A percentile compares a stretch with the other conserved stretches of the same genome.
Conservation (phyloP, 169 alveolate genomes). For the Perkinsus marinus region DNA sequence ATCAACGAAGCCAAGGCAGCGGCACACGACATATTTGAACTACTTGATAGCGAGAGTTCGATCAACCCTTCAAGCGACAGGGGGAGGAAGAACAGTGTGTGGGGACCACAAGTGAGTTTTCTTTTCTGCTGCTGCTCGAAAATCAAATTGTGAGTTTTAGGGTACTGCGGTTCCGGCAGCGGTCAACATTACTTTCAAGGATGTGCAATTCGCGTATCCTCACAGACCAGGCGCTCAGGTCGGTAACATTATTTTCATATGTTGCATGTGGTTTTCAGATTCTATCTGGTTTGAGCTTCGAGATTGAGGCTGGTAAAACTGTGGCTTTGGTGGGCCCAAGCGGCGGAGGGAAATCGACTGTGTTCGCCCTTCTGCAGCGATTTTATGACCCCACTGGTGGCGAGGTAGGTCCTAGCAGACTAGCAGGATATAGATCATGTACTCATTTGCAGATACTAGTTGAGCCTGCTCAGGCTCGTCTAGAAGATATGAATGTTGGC, state of each 20-base stretch:
- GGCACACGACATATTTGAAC: slow-evolving; percentile 26
- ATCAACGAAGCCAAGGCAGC: slow-evolving; percentile 25
- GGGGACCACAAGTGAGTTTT: neutral
- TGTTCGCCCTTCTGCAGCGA: slow-evolving; percentile 55
- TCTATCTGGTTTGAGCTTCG: slow-evolving; percentile 21
- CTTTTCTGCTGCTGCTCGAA: neutral
- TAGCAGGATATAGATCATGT: slow-evolving; percentile 14
- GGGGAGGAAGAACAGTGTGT: neutral
- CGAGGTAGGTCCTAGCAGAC: slow-evolving; percentile 30
- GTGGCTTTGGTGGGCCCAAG: slow-evolving; percentile 56
- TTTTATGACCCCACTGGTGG: slow-evolving; percentile 21
- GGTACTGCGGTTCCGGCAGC: neutral
- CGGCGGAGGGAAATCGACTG: slow-evolving; percentile 68
- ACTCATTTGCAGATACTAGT: neutral
- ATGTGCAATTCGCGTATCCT: neutral
- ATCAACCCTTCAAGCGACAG: neutral
- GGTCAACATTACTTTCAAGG: slow-evolving; percentile 24
- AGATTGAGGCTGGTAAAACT: slow-evolving; percentile 52
- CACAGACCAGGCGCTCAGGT: neutral
- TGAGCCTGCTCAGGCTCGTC: slow-evolving; percentile 13
- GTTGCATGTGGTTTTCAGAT: neutral
- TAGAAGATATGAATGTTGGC: slow-evolving; percentile 37
- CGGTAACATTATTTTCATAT: neutral
- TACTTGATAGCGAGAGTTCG: slow-evolving; percentile 23
- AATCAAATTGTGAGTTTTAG: neutral